These are phyloP conservation scores for Abrus precatorius DNA, from an alignment of 306 rosid genomes.

Conservation along the genomic window DNA sequence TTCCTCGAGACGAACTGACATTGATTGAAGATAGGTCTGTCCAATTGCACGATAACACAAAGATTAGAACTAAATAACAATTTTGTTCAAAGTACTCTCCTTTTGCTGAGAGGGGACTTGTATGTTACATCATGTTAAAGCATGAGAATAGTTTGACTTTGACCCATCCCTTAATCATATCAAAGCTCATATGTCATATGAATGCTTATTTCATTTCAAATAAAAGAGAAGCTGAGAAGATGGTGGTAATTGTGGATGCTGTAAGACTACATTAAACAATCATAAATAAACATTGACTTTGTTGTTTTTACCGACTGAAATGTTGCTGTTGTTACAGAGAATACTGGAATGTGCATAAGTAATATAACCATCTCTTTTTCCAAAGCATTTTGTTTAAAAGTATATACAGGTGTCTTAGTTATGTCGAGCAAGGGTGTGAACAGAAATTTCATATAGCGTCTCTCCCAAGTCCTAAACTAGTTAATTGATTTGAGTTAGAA, in stretches of 20 bases:
- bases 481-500: conserved; percentile 2
- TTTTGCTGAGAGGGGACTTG: background rate
- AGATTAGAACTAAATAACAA: conserved; percentile 20
- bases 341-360: background rate
- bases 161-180: background rate
- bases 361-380: background rate
- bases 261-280: no score
- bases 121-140: conserved; percentile 12
- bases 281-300: no score
- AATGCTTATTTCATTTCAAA: no score
- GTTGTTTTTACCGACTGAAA: no score
- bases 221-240: no score
- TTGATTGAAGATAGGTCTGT: conserved; percentile 66
- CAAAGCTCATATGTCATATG: no score
- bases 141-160: background rate
- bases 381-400: background rate
- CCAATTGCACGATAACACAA: conserved; percentile 33
- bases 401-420: background rate
- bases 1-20: conserved; percentile 63
- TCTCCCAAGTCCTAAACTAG: background rate
- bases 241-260: no score
- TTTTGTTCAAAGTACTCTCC: background rate
- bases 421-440: background rate
- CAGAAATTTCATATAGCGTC: background rate
- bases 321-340: background rate